Percentiles rank a stretch among this genome's conserved stretches.
Conservation (phyloP, 148 eudicot genomes). For the Rhododendron mucronatum region DNA sequence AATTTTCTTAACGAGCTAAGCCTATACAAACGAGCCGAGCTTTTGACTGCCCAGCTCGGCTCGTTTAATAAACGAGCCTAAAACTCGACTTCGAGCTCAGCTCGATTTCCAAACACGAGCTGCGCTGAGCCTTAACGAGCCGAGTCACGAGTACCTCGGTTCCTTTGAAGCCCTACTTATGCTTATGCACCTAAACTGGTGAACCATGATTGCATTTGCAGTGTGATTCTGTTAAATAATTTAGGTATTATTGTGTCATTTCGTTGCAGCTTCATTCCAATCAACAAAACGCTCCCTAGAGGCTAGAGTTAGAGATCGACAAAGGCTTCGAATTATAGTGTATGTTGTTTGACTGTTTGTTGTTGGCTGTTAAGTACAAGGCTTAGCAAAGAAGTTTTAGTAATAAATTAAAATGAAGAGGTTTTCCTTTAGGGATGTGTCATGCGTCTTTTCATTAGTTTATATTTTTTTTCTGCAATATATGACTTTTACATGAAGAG, state of each 20-base stretch:
- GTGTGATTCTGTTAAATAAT: too few relatives aligned
- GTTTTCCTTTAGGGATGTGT: background rate
- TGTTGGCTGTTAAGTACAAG: background rate
- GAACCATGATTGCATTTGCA: background rate
- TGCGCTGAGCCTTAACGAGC: too few relatives aligned
- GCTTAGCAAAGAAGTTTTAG: background rate
- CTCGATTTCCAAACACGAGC: too few relatives aligned
- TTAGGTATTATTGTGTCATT: background rate
- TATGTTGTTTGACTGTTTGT: conserved; percentile 1
- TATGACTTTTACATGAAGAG: too few relatives aligned
- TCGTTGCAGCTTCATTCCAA: background rate
- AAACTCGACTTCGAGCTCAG: too few relatives aligned
- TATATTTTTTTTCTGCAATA: too few relatives aligned
- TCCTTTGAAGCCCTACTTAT: too few relatives aligned
- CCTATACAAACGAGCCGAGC: too few relatives aligned
- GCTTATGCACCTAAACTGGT: background rate
- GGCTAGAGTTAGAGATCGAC: background rate
- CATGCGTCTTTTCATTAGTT: background rate
- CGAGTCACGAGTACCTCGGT: too few relatives aligned
- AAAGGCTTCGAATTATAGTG: background rate
- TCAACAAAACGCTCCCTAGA: background rate
- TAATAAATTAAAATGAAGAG: background rate
- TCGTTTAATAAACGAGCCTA: too few relatives aligned
- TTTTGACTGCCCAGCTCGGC: too few relatives aligned
- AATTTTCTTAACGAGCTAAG: too few relatives aligned